Evolutionary conservation across 140 eudicot genomes (phyloP).

Genomic region (Oenanthe javanica): DNA sequence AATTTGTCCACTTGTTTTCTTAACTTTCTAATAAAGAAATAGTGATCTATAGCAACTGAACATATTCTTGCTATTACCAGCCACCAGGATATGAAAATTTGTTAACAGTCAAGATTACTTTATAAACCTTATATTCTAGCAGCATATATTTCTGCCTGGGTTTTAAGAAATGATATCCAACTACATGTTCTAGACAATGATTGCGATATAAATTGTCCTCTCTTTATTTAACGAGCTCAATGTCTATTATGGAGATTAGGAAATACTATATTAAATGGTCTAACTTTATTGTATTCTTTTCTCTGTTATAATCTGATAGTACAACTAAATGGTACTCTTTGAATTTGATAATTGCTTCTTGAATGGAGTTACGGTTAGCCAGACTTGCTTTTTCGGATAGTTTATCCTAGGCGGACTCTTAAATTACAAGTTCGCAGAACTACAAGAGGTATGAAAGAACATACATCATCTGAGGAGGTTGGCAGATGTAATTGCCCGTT

Average conservation of each 20-base stretch:
- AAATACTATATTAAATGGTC: neutral
- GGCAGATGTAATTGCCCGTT: slow-evolving; percentile 79
- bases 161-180: neutral
- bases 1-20: too few species aligned
- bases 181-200: neutral
- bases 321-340: neutral
- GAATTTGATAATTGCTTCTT: neutral
- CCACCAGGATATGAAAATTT: neutral
- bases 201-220: neutral
- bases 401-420: slow-evolving; percentile 63
- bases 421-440: slow-evolving; percentile 74
- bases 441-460: slow-evolving; percentile 61
- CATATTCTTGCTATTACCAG: neutral
- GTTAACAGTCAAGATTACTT: neutral
- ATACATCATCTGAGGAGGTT: slow-evolving; percentile 80
- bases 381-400: slow-evolving; percentile 41
- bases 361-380: neutral
- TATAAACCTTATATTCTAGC: neutral
- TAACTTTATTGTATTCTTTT: neutral
- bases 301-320: neutral
- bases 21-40: too few species aligned
- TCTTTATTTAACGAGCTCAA: neutral
- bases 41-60: neutral
- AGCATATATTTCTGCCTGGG: neutral
- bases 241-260: neutral